Conservation (phyloP, 805 yeast species). For the Tetrapisispora iriomotensis region DNA sequence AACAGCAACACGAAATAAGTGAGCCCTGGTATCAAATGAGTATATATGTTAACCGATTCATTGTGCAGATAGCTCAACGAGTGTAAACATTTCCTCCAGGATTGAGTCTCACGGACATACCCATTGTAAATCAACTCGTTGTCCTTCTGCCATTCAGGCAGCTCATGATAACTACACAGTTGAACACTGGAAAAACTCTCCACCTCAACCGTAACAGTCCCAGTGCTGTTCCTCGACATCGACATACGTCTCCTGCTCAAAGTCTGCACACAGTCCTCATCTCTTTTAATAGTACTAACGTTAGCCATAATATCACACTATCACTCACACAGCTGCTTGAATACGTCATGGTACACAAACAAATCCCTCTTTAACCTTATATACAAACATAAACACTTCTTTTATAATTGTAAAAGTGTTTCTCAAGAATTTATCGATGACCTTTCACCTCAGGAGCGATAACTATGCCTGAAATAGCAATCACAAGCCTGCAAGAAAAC, state of each 20-base stretch:
- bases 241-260: constrained; percentile 3
- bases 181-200: neutral
- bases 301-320: constrained; percentile 36
- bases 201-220: neutral
- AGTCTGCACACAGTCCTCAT: neutral
- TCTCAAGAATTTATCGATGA: no score
- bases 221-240: constrained; percentile 2
- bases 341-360: no score
- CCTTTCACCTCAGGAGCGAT: no score
- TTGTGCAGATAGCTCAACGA: constrained; percentile 55
- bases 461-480: no score
- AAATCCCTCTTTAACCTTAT: no score
- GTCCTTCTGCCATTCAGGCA: constrained; percentile 67
- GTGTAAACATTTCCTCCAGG: constrained; percentile 2
- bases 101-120: constrained; percentile 46
- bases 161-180: constrained; percentile 4
- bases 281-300: constrained; percentile 1
- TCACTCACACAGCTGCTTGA: no score
- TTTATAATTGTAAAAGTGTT: no score
- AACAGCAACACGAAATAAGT: constrained; percentile 21
- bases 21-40: constrained; percentile 44
- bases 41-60: constrained; percentile 63
- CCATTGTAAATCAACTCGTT: constrained; percentile 58
- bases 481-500: no score
- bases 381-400: no score